phyloP scores from a whole-genome alignment of 306 rosid species.

The Trifolium dubium region DNA sequence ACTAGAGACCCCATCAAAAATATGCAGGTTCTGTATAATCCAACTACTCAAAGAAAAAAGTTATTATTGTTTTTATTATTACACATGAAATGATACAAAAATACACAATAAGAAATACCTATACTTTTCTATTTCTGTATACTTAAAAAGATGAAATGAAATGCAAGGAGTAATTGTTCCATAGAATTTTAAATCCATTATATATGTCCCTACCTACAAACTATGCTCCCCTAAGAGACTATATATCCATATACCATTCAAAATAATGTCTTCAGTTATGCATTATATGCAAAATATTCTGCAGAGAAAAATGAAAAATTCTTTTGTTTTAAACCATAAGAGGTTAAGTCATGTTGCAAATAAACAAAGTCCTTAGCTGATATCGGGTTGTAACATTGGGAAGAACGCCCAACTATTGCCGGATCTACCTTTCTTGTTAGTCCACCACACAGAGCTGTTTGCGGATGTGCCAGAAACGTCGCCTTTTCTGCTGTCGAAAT shows the following conservation, averaged over 20 bases:
- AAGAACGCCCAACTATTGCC: constrained; percentile 77
- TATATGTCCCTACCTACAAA: constrained; percentile 65
- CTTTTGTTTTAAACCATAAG: constrained; percentile 40
- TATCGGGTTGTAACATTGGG: constrained; percentile 78
- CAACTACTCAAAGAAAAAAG: constrained; percentile 2
- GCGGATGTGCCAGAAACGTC: constrained; percentile 56
- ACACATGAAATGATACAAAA: constrained; percentile 59
- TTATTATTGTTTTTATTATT: constrained; percentile 52
- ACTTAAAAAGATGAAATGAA: constrained; percentile 51
- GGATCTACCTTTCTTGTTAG: constrained; percentile 63
- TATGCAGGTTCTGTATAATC: constrained; percentile 40
- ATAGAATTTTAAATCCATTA: constrained; percentile 55
- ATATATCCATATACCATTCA: constrained; percentile 46
- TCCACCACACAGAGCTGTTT: constrained; percentile 83
- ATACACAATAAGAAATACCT: constrained; percentile 60
- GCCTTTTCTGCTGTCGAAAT: constrained; percentile 77
- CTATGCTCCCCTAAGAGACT: constrained; percentile 50
- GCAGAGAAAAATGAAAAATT: constrained; percentile 41
- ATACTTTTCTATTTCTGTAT: constrained; percentile 62
- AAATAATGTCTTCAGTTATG: constrained; percentile 51
- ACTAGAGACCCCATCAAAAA: constrained; percentile 23
- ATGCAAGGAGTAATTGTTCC: constrained; percentile 64
- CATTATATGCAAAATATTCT: constrained; percentile 50
- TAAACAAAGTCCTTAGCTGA: constrained; percentile 51
- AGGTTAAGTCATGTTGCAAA: constrained; percentile 47